A percentile compares a stretch with the other conserved stretches of the same genome.
phyloP scores from a whole-genome alignment of 2,329 filamentous ascomycete genomes.

The Ophiostoma pallidulum region DNA sequence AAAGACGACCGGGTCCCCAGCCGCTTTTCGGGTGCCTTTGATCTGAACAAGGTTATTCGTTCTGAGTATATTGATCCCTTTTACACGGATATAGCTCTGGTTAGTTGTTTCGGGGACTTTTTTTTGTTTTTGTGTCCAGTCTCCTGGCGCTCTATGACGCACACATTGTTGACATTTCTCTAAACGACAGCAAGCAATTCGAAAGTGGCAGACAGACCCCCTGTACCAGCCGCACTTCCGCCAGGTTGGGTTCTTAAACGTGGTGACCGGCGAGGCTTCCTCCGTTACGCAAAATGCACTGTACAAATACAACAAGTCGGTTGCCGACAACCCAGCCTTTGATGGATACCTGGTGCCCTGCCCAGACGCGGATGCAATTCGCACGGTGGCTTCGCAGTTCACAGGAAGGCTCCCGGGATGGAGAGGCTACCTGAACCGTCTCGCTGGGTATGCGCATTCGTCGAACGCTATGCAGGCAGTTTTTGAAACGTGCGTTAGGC shows the following conservation, averaged over 20 bases:
- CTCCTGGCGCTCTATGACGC: slow-evolving; percentile 14
- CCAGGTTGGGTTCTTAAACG: slow-evolving; percentile 4
- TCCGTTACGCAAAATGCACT: not conserved
- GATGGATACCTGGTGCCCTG: slow-evolving; percentile 21
- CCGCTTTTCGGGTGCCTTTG: slow-evolving; percentile 44
- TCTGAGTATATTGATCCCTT: slow-evolving; percentile 49
- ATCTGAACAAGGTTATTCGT: slow-evolving; percentile 53
- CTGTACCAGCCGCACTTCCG: slow-evolving; percentile 7
- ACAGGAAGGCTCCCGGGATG: slow-evolving; percentile 40
- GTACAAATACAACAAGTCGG: not conserved
- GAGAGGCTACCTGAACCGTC: slow-evolving; percentile 49
- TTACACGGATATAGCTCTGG: slow-evolving; percentile 43
- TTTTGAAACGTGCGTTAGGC: slow-evolving; percentile 30
- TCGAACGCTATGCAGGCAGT: slow-evolving; percentile 40
- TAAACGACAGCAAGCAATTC: not conserved
- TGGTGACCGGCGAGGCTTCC: not conserved
- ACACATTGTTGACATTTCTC: not conserved
- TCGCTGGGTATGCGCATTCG: slow-evolving; percentile 49
- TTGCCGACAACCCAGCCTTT: slow-evolving; percentile 1
- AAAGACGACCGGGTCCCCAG: slow-evolving; percentile 32
- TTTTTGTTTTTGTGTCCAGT: not conserved
- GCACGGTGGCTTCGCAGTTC: slow-evolving; percentile 36
- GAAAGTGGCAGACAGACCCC: slow-evolving; percentile 6
- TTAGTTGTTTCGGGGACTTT: slow-evolving; percentile 24
- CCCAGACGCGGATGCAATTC: slow-evolving; percentile 30